Evolutionary conservation across 352 stramenopile genomes (phyloP), one percentile per base, ranked within the genome.

Genomic region (Lagenidium sp.): DNA sequence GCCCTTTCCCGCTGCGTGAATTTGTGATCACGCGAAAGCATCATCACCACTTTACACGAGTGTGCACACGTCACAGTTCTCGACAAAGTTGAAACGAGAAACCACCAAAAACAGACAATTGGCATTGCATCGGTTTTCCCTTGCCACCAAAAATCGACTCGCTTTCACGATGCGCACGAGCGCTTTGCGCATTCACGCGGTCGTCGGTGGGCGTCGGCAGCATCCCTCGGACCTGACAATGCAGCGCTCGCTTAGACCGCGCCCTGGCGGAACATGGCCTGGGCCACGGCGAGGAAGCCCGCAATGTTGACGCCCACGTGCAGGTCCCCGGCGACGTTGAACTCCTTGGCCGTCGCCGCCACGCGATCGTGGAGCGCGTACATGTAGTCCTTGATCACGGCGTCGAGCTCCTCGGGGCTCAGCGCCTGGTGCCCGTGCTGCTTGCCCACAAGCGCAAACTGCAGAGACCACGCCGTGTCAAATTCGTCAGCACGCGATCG

Each of bases 231-330:
- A n/a, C n/a, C 28, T 15, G 15, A 32, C 8, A 32, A 15, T 32
- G 8, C 15, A 15, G 28, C 26, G 18, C 24, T 35, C 18, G 32
- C 24, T 79, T 95, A 99, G 39, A 99, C 94, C 16, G 92, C 91
- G 38, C 96, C 96, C 73, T 99, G 95, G 51, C 77, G 68, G 60
- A 98, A 89, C 94, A 99, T 98, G 53, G 89, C 88, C 56, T 98
- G 87, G 7, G 94, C 96, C 30, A 99, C 94, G 37, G 88, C 88
- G 49, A 98, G 82, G 60, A 99, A 99, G 63, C 93, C 95, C 29
- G 83, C 79, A 69, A 99, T 98, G 67, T 96, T 98, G 21, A 88
- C 78, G 41, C 95, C 96, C n/a, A 72, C 63, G 65, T 92, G 75
- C 32, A 90, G 71, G 50, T 94, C 74, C 20, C 81, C 79, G 2